phyloP scores from a whole-genome alignment of 1,284 basidiomycete genomes.

The Puccinia novopanici region DNA sequence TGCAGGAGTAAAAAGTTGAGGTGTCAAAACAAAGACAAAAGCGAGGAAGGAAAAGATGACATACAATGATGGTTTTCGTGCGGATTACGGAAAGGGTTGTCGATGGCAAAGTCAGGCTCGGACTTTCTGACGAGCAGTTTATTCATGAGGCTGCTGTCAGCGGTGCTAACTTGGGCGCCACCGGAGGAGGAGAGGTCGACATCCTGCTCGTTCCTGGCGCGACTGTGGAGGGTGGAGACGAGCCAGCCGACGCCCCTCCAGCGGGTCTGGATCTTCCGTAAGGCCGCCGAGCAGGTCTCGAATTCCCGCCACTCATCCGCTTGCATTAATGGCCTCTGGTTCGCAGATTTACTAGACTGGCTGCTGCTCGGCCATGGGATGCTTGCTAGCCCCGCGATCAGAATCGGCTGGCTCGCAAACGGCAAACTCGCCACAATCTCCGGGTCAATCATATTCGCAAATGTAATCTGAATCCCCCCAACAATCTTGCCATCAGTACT shows the following conservation, averaged over 20 bases:
- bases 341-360: background rate
- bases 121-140: conserved; percentile 14
- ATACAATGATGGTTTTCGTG: conserved; percentile 4
- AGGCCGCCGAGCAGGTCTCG: conserved; percentile 16
- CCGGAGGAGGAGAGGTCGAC: conserved; percentile 30
- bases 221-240: conserved; percentile 32
- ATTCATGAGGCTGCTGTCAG: conserved; percentile 34
- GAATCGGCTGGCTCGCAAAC: conserved; percentile 31
- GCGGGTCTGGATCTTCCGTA: conserved; percentile 21
- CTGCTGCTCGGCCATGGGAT: too few species aligned
- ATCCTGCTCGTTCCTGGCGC: conserved; percentile 26
- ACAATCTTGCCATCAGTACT: background rate
- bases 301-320: conserved; percentile 17
- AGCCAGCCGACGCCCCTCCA: conserved; percentile 32
- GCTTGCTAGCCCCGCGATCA: conserved; percentile 26
- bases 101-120: conserved; percentile 11
- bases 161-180: conserved; percentile 29
- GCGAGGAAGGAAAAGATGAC: background rate
- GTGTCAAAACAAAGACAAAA: background rate
- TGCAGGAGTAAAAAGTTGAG: background rate
- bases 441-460: conserved; percentile 26
- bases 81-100: background rate
- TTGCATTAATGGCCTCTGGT: background rate
- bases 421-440: conserved; percentile 27
- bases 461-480: background rate